Evolutionary conservation across 805 yeast species (phyloP), one percentile per base, ranked within the genome.

Genomic region (Pichia sporocuriosa): DNA sequence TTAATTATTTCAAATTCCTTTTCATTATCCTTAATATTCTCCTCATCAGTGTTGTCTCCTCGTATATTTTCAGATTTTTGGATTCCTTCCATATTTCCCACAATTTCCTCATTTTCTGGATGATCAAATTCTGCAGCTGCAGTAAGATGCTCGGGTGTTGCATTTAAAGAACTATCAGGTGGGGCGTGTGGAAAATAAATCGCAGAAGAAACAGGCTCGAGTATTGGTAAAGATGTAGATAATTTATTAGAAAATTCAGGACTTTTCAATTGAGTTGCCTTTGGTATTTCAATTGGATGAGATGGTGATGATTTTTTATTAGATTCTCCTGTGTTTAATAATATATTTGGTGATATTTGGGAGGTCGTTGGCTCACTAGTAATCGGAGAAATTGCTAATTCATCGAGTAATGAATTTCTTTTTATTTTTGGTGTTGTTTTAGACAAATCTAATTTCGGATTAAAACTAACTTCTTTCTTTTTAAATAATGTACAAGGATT

Each of bases 181-280:
- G 79, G 74, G 3, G 75, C 72, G 55, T 81, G 85, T 3, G 88
- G 88, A 43, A 78, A 71, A 54, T 80, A 81, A 1, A 85, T 79
- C 1, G 86, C 87, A 2, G 83, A 76, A 0, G 84, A 77, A 0
- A 79, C 74, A 0, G 85, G 84, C 44, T 80, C 81, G 34, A 76
- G 50, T 0, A 61, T 51, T 17, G 59, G 50, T 21, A 57, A 17
- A 6, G 50, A 42, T 17, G 44, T 20, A 4, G 52, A 32, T 10
- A 25, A 15, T 12, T 26, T 26, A 11, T 26, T 12, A 26, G 6
- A 6, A 26, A 7, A 5, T 6, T 26, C 29, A 26, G n/a, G n/a
- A n/a, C n/a, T n/a, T n/a, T n/a, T n/a, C n/a, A n/a, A n/a, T n/a
- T n/a, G n/a, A n/a, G n/a, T n/a, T n/a, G n/a, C n/a, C n/a, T n/a